Percentiles rank a stretch among this genome's conserved stretches.
phyloP scores from a whole-genome alignment of 345 rosid species.

The Iberis pinnata region DNA sequence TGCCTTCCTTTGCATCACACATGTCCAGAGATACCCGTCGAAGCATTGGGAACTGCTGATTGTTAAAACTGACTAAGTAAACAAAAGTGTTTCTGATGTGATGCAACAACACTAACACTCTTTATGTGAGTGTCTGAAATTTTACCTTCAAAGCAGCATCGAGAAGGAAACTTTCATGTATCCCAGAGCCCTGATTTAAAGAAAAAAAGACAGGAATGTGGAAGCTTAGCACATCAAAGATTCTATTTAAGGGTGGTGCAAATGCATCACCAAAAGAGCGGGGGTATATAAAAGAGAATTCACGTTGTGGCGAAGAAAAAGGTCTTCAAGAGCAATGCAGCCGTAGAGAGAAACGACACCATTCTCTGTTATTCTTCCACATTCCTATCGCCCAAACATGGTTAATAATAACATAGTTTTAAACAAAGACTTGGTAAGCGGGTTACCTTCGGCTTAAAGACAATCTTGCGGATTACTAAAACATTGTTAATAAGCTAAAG shows the following conservation, averaged over 20 bases:
- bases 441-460: too few relatives aligned
- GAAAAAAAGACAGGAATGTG: constrained; percentile 1
- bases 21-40: constrained; percentile 52
- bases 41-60: constrained; percentile 58
- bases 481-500: not conserved
- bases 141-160: constrained; percentile 60
- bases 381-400: constrained; percentile 40
- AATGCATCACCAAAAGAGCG: not conserved
- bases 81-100: not conserved
- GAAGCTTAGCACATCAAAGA: not conserved
- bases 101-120: constrained; percentile 5
- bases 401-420: not conserved
- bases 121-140: not conserved
- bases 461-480: not conserved
- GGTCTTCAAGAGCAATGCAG: constrained; percentile 64
- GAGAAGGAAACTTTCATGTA: constrained; percentile 45
- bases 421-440: too few relatives aligned
- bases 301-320: constrained; percentile 73
- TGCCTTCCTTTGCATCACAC: constrained; percentile 68
- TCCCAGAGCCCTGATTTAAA: constrained; percentile 53
- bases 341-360: constrained; percentile 52
- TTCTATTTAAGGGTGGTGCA: not conserved
- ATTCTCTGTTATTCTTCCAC: constrained; percentile 52
- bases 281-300: constrained; percentile 23
- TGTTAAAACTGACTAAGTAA: not conserved